Evolutionary conservation across 2,329 filamentous ascomycete genomes (phyloP), one percentile per base, ranked within the genome.

Genomic region (Didymosphaeria variabile): DNA sequence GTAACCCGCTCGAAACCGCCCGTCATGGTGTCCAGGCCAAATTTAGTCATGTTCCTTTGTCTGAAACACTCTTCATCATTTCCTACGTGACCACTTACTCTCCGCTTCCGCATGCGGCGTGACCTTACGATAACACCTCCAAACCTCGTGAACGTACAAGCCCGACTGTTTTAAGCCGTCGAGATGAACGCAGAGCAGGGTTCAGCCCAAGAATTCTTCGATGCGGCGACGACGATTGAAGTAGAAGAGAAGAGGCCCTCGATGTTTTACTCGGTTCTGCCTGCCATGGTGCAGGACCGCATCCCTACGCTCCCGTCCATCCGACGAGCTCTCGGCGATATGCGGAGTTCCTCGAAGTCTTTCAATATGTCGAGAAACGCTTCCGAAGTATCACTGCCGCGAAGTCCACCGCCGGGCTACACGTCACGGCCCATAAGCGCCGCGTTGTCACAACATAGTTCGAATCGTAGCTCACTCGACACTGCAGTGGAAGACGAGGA

Each of bases 211-310:
- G 65, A 66, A 13, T 55, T 46, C n/a, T 53, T 59, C 34, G 50
- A 60, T 2, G 44, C 57, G 8, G 55, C 57, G 32, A 42, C 62
- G 10, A 50, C 40, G 19, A 38, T 68, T 19, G 61, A 68, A 17
- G 55, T 60, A 36, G 59, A 63, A 10, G 46, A 54, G 32, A 67
- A 57, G 55, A 66, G 59, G 47, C 61, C 81, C 49, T 84, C 83
- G 23, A 82, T 83, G 61, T 78, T 88, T 17, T 86, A 85, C 71
- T 80, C 82, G 6, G 81, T 88, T 59, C 81, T 88, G 8, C 86
- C 86, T 4, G 77, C 79, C 1, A 79, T 85, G 5, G 77, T 88
- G 5, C 83, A 85, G 67, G 83, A 79, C 38, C 79, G 83, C 59
- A 77, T 88, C 23, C 83, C 83, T 3, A 80, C 80, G 6, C 77